phyloP scores from a whole-genome alignment of 1,284 basidiomycete species.

The Rhodotorula sp. region DNA sequence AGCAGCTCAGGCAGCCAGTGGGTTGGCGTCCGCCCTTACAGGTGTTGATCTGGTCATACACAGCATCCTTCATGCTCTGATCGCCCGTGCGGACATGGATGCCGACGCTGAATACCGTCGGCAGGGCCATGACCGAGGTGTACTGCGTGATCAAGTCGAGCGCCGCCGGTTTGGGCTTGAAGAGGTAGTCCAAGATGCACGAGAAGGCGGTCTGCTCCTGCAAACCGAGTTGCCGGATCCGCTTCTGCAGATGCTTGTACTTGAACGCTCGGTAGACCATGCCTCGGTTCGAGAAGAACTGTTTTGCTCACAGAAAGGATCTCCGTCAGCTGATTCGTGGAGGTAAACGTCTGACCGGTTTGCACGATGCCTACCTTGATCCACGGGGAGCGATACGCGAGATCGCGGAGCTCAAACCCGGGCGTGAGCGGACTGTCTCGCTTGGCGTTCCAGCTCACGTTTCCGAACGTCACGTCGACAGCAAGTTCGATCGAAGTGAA shows the following conservation, averaged over 20 bases:
- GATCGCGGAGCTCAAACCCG: slow-evolving; percentile 28
- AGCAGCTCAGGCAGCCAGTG: too few relatives aligned
- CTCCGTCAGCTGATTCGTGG: background rate
- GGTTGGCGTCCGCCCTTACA: too few relatives aligned
- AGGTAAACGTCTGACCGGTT: too few relatives aligned
- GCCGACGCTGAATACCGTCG: slow-evolving; percentile 28
- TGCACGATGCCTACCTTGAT: slow-evolving; percentile 20
- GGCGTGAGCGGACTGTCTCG: slow-evolving; percentile 2
- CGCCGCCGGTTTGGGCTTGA: slow-evolving; percentile 31
- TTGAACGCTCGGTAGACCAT: slow-evolving; percentile 32
- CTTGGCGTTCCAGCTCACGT: slow-evolving; percentile 26
- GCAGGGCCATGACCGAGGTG: slow-evolving; percentile 20
- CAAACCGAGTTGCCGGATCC: slow-evolving; percentile 20
- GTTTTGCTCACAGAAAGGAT: background rate
- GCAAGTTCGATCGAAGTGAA: slow-evolving; percentile 29
- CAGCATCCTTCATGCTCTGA: slow-evolving; percentile 27
- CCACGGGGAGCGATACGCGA: slow-evolving; percentile 26
- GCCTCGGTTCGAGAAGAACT: slow-evolving; percentile 38
- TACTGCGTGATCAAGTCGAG: slow-evolving; percentile 33
- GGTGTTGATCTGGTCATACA: slow-evolving; percentile 33
- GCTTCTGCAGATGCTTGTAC: slow-evolving; percentile 32
- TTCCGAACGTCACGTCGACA: slow-evolving; percentile 31
- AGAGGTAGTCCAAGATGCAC: slow-evolving; percentile 35
- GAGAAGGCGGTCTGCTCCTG: slow-evolving; percentile 26
- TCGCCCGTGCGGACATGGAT: slow-evolving; percentile 38